phyloP scores from a whole-genome alignment of 345 rosid genomes.

The Hibiscus tridactylites region DNA sequence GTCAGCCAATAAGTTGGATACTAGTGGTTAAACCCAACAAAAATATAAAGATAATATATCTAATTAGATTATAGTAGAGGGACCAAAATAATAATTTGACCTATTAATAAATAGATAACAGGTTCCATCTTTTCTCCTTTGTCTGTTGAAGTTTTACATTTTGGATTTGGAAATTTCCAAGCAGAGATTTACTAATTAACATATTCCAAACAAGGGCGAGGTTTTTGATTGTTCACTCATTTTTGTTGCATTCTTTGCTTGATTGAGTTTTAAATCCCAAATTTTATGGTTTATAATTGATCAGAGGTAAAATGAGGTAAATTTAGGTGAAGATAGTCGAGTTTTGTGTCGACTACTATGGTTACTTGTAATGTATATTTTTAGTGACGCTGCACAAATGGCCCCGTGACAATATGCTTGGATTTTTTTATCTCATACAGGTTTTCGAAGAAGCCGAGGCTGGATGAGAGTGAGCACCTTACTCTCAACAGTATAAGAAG shows the following conservation, averaged over 20 bases:
- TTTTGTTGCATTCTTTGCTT: neutral
- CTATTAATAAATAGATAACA: no score
- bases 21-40: no score
- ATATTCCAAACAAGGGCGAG: neutral
- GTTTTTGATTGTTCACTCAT: neutral
- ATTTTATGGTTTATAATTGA: neutral
- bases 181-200: neutral
- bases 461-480: constrained; percentile 51
- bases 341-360: neutral
- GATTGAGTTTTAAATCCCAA: neutral
- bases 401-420: neutral
- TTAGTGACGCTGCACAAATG: no score
- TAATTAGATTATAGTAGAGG: no score
- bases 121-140: constrained; percentile 6
- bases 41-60: no score
- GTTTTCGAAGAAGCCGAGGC: constrained; percentile 22
- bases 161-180: neutral
- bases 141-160: neutral
- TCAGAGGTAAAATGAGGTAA: neutral
- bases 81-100: no score
- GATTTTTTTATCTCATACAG: neutral
- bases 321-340: neutral
- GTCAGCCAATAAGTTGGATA: no score
- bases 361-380: neutral
- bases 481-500: constrained; percentile 51